A percentile compares a stretch with the other conserved stretches of the same genome.
These are phyloP conservation scores for Royoungia palumana DNA, from an alignment of 768 basidiomycete genomes.

Conservation along the genomic window DNA sequence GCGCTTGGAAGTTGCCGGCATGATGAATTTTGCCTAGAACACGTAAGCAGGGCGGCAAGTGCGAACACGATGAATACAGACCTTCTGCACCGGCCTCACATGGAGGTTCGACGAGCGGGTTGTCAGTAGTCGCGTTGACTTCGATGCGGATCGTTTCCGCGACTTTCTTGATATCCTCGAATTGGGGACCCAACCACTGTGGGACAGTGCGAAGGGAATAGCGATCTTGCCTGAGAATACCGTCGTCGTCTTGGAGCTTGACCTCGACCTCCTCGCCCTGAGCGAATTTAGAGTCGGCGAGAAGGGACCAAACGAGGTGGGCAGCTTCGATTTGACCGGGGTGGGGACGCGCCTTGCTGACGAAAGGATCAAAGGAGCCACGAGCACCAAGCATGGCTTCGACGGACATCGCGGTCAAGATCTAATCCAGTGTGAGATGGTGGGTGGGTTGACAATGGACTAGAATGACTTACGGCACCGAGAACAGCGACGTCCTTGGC, in stretches of 20 bases:
- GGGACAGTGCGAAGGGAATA: constrained; percentile 64
- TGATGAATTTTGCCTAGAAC: constrained; percentile 57
- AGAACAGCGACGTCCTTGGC: constrained; percentile 65
- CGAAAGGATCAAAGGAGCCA: constrained; percentile 74
- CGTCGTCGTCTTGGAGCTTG: constrained; percentile 67
- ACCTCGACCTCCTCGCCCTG: constrained; percentile 70
- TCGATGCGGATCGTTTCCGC: constrained; percentile 65
- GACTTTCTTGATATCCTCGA: constrained; percentile 73
- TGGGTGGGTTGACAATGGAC: neutral
- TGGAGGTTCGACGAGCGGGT: constrained; percentile 81
- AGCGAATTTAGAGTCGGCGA: constrained; percentile 68
- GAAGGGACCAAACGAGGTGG: constrained; percentile 61
- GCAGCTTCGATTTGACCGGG: constrained; percentile 82
- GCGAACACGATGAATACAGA: neutral
- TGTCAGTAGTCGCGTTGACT: constrained; percentile 88
- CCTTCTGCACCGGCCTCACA: constrained; percentile 44
- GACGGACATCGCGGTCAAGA: constrained; percentile 78
- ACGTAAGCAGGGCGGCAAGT: neutral
- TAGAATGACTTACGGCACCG: constrained; percentile 31
- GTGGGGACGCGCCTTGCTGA: constrained; percentile 73
- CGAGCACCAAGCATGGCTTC: constrained; percentile 77
- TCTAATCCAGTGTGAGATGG: constrained; percentile 34
- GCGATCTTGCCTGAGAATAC: constrained; percentile 76
- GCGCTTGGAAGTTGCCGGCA: constrained; percentile 89
- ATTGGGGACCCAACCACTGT: constrained; percentile 83